Base-by-base conservation (phyloP, 164 flowering plant species). In the Piper betle region DNA sequence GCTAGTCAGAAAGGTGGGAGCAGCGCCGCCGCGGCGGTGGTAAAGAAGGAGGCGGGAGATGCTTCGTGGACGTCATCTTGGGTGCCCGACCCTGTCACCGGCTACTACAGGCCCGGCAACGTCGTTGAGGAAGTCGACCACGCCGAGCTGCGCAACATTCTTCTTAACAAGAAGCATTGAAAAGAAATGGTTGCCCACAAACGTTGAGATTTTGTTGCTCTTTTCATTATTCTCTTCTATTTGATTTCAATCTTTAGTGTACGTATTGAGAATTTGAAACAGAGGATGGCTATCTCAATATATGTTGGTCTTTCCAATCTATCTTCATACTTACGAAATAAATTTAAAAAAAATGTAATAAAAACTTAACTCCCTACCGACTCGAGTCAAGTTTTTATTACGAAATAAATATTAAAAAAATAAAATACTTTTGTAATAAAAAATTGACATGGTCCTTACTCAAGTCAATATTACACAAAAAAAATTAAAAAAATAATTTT, bases 61-160 rank as follows among this genome's bases (percentile, higher is more conserved):
- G 50, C 11, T 2, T 6, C 50, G 15, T 5, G 6, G 10, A 10
- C 50, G 12, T 46, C 50, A 1, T 46, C 50, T 2, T 46, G 62
- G 62, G 48, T 60, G 62, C 62, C 62, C 15, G 62, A 60, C 11
- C 62, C 62, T 15, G 62, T 39, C 1, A 60, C 62, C 50, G 62
- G 62, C 15, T 43, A 46, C 63, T 50, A 43, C 54, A 15, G 37
- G 7, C 63, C 63, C 4, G 55, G 39, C 20, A 53, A 62, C 55
- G 39, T 3, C 12, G 37, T 50, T 17, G 20, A 39, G 38, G 40
- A 62, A 40, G 18, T 50, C 41, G 55, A 61, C 63, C 39, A 13
- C 39, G 63, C 55, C 25, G 39, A 61, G 55, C 9, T 46, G 55
- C 37, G 55, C 19, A 53, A 43, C 37, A 12, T 19, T 52, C 39